Conservation (phyloP, 78 protist genomes). For the Protostelium mycophagum region DNA sequence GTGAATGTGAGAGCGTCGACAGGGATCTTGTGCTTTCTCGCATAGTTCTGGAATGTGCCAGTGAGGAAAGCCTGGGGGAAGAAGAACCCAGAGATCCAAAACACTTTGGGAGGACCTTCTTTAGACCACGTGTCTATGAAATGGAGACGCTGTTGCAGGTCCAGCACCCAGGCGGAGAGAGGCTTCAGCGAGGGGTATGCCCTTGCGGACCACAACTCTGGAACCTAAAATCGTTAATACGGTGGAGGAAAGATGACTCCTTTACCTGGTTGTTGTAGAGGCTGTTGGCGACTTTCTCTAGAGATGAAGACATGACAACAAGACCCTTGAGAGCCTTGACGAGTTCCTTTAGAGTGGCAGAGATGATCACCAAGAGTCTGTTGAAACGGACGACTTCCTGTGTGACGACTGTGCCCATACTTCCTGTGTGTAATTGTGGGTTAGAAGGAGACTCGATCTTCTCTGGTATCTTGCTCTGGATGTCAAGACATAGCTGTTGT, state of each 20-base stretch:
- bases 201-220: conserved; percentile 33
- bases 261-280: conserved; percentile 59
- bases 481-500: neutral
- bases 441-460: neutral
- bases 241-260: too few relatives aligned
- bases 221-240: too few relatives aligned
- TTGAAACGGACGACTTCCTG: conserved; percentile 85
- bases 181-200: conserved; percentile 84
- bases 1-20: conserved; percentile 71
- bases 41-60: conserved; percentile 83
- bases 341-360: conserved; percentile 39
- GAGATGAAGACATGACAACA: conserved; percentile 68
- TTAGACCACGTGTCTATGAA: conserved; percentile 58
- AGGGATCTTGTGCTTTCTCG: conserved; percentile 57
- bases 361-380: conserved; percentile 42
- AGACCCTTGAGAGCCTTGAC: conserved; percentile 75
- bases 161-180: conserved; percentile 72
- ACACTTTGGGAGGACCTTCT: conserved; percentile 54
- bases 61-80: conserved; percentile 93
- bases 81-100: conserved; percentile 81
- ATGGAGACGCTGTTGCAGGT: conserved; percentile 56
- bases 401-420: conserved; percentile 60
- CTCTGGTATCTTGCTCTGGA: neutral
- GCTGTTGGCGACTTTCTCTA: conserved; percentile 47
- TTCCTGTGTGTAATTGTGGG: neutral